These are phyloP conservation scores for Chlorella sp. DNA, from an alignment of 139 green algal species.

Conservation along the genomic window DNA sequence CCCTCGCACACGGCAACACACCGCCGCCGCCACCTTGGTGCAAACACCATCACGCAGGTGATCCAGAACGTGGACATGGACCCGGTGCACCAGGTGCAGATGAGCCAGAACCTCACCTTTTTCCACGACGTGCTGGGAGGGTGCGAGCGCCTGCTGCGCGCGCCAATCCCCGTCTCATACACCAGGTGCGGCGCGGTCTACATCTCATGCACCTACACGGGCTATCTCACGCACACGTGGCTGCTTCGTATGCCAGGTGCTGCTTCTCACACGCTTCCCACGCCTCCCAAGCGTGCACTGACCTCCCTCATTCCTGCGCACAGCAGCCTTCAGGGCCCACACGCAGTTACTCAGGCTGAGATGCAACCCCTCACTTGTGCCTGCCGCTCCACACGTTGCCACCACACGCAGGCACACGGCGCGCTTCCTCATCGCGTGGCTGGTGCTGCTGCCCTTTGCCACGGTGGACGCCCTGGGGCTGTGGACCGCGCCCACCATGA, in stretches of 20 bases:
- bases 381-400: not conserved
- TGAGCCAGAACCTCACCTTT: slow-evolving; percentile 61
- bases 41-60: no score
- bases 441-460: slow-evolving; percentile 65
- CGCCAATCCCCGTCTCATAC: slow-evolving; percentile 22
- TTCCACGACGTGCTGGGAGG: slow-evolving; percentile 62
- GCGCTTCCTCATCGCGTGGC: slow-evolving; percentile 68
- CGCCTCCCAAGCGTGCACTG: not conserved
- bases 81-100: slow-evolving; percentile 28
- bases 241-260: no score
- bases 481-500: slow-evolving; percentile 15
- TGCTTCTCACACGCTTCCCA: not conserved
- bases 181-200: slow-evolving; percentile 3
- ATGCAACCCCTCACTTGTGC: no score
- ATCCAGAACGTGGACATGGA: slow-evolving; percentile 24
- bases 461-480: slow-evolving; percentile 41
- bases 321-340: not conserved
- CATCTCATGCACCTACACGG: no score
- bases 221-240: no score
- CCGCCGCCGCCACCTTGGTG: no score
- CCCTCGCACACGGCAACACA: no score
- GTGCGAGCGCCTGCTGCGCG: slow-evolving; percentile 29
- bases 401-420: slow-evolving; percentile 36
- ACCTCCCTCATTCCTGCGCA: not conserved
- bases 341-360: no score